Percentiles rank a stretch among this genome's conserved stretches.
phyloP scores from a whole-genome alignment of 345 rosid species.

The Eucalyptus erythrocorys region DNA sequence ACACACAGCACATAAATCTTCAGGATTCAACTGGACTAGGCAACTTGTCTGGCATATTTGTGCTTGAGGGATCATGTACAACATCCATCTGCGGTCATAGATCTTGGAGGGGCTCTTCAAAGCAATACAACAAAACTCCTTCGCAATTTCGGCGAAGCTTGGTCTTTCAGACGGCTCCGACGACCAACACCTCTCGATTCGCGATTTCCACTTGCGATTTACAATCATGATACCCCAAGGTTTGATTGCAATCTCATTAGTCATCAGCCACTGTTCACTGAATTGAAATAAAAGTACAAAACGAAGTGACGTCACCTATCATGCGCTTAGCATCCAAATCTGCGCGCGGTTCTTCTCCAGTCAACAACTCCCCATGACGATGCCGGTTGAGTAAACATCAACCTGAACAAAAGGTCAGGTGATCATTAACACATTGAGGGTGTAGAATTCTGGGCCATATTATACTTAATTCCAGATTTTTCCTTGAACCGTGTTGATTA shows the following conservation, averaged over 20 bases:
- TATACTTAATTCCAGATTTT: not conserved
- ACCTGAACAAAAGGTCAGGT: slow-evolving; percentile 10
- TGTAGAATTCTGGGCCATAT: not conserved
- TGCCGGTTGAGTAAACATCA: slow-evolving; percentile 55
- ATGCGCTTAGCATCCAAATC: slow-evolving; percentile 52
- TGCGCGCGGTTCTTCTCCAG: slow-evolving; percentile 55
- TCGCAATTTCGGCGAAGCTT: slow-evolving; percentile 29
- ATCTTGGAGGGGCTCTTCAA: slow-evolving; percentile 3
- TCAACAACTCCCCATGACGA: slow-evolving; percentile 56
- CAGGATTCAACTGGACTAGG: not conserved
- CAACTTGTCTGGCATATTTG: not conserved
- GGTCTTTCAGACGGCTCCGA: slow-evolving; percentile 55
- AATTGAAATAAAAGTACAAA: not conserved
- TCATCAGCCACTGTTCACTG: not conserved
- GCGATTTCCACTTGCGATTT: not conserved
- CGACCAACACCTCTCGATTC: slow-evolving; percentile 70
- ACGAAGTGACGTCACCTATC: slow-evolving; percentile 17
- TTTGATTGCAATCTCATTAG: not conserved
- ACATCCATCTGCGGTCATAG: not conserved
- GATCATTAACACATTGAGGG: not conserved
- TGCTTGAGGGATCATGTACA: not conserved
- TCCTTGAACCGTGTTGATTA: not conserved
- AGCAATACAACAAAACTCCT: slow-evolving; percentile 21
- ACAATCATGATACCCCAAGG: slow-evolving; percentile 21
- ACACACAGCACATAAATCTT: not conserved